Percentiles rank a stretch among this genome's conserved stretches.
Evolutionary conservation across 1,139 yeast species (phyloP).

Genomic region (Saccharomyces hybrid): DNA sequence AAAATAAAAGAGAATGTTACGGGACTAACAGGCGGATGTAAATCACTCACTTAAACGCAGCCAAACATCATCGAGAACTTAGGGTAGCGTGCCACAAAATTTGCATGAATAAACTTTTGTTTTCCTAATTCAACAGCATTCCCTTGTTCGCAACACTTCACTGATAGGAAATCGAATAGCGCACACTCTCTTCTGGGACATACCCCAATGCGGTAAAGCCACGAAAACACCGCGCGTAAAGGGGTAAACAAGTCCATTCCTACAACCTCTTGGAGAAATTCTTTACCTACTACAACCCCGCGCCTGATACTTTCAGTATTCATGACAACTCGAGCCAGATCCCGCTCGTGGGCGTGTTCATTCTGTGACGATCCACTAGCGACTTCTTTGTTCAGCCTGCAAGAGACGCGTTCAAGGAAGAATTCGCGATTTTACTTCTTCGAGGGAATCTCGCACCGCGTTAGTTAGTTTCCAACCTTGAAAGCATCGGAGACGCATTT

Average conservation of each 20-base stretch:
- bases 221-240: not conserved
- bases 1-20: not conserved
- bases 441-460: not conserved
- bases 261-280: not conserved
- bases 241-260: not conserved
- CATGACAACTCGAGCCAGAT: not conserved
- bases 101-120: not conserved
- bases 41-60: not conserved
- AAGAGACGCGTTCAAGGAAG: not conserved
- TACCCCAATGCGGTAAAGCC: slow-evolving; percentile 1
- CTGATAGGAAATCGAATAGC: not conserved
- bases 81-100: not conserved
- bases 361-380: not conserved
- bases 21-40: not conserved
- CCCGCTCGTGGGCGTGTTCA: not conserved
- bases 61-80: not conserved
- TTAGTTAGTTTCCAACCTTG: not conserved
- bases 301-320: not conserved
- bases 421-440: not conserved
- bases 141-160: not conserved
- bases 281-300: not conserved
- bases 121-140: not conserved
- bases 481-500: not conserved
- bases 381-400: not conserved
- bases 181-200: not conserved